Evolutionary conservation across 805 yeast species (phyloP), one percentile per base, ranked within the genome.

Genomic region (Zygoascus flipseniorum): DNA sequence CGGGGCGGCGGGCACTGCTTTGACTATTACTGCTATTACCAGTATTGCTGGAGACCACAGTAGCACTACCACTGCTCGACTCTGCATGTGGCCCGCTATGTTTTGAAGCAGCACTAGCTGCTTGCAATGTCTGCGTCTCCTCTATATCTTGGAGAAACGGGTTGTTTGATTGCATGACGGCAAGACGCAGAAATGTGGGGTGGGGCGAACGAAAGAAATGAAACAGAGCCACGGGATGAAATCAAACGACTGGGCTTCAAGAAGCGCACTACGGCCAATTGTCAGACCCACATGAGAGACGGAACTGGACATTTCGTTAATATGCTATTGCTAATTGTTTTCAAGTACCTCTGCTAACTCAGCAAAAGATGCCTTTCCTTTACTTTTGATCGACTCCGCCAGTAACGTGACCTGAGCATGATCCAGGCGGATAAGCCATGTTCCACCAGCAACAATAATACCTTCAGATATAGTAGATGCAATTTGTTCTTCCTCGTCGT

Each of bases 391-490:
- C 10, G 14, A n/a, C 18, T 11, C 43, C 2, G 50, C 53, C n/a
- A 51, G 9, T 19, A 11, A 14, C 10, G 14, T 45, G 31, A 43
- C n/a, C 14, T 51, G 39, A 20, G 20, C 23, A 18, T 32, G 31
- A 20, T 31, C 19, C 9, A 50, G 49, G 18, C 52, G 32, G 8
- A 56, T 52, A 2, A 54, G 39, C 53, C 55, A 56, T 26, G 45
- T 41, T 10, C 56, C 58, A 18, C 31, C 42, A 16, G 51, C 52
- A 11, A 56, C 59, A n/a, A 56, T 48, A 31, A 37, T 23, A 16
- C 54, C 28, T 13, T 47, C 43, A 1, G 42, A 31, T 28, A 55
- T 55, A 2, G 50, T 49, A 2, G 20, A 11, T 16, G 60, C 58
- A 14, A 55, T 37, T 16, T 32, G 46, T 11, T 46, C 13, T 32